These are phyloP conservation scores for Gracilariopsis chorda DNA, from an alignment of 23 red algal species.

Conservation along the genomic window DNA sequence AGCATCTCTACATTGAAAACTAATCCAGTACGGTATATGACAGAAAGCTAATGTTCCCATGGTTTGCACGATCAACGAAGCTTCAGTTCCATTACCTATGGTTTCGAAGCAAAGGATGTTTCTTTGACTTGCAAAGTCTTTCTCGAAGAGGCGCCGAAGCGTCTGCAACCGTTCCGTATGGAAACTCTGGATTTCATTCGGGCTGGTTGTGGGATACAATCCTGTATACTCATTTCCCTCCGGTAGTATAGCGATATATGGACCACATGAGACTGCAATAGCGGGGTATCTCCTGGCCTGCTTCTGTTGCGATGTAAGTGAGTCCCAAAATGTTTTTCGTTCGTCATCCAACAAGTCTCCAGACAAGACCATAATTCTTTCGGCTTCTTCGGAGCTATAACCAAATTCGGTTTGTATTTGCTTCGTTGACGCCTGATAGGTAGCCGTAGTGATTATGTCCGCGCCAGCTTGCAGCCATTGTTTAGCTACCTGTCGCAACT, in stretches of 20 bases:
- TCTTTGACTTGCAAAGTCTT: background rate
- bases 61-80: background rate
- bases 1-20: slow-evolving; percentile 35
- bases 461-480: slow-evolving; percentile 35
- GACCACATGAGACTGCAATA: slow-evolving; percentile 31
- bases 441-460: slow-evolving; percentile 41
- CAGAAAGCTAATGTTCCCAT: background rate
- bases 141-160: background rate
- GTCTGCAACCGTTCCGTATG: background rate
- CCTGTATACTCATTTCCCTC: slow-evolving; percentile 23
- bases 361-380: background rate
- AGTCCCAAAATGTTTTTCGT: background rate
- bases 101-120: slow-evolving; percentile 31
- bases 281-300: background rate
- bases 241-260: slow-evolving; percentile 21
- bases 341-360: background rate
- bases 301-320: background rate
- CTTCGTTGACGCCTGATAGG: slow-evolving; percentile 25
- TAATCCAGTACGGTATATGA: slow-evolving; percentile 40
- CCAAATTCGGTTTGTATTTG: background rate
- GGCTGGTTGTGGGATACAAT: background rate
- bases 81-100: slow-evolving; percentile 17
- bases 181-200: background rate
- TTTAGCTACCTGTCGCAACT: slow-evolving; percentile 21
- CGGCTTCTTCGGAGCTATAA: background rate